phyloP scores from a whole-genome alignment of 805 yeast genomes.

The Kregervanrija delftensis region DNA sequence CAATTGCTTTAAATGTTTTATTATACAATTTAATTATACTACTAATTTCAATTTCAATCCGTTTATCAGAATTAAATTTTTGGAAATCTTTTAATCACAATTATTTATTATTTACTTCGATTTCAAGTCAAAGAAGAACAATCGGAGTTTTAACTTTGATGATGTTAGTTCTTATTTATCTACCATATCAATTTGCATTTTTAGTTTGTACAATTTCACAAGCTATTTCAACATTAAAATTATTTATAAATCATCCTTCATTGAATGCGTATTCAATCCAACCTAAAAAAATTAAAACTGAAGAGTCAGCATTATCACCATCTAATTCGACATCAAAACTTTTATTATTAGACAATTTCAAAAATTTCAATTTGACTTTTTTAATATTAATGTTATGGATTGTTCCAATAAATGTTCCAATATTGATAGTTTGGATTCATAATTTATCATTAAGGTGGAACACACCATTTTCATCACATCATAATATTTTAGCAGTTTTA shows the following conservation, averaged over 20 bases:
- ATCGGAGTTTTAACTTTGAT: constrained; percentile 10
- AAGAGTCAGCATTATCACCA: background rate
- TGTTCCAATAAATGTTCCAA: constrained; percentile 72
- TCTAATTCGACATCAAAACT: background rate
- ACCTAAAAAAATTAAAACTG: background rate
- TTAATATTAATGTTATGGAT: constrained; percentile 69
- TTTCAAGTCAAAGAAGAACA: constrained; percentile 12
- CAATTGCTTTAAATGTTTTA: constrained; percentile 36
- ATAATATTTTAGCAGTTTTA: constrained; percentile 68
- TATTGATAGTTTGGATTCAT: constrained; percentile 73
- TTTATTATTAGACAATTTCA: constrained; percentile 24
- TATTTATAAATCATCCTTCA: constrained; percentile 1
- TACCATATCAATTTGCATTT: constrained; percentile 80
- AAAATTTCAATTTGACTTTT: constrained; percentile 57
- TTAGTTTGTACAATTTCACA: constrained; percentile 56
- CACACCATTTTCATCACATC: constrained; percentile 83
- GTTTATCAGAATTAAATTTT: background rate
- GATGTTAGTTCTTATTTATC: constrained; percentile 32
- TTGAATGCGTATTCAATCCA: constrained; percentile 5
- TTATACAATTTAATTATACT: constrained; percentile 26
- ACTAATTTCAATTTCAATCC: background rate
- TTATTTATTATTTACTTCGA: constrained; percentile 10
- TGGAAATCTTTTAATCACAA: constrained; percentile 5
- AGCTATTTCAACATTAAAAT: constrained; percentile 13
- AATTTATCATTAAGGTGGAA: constrained; percentile 72